phyloP scores from a whole-genome alignment of 2,329 filamentous ascomycete species.

The Paecilomyces formosus region DNA sequence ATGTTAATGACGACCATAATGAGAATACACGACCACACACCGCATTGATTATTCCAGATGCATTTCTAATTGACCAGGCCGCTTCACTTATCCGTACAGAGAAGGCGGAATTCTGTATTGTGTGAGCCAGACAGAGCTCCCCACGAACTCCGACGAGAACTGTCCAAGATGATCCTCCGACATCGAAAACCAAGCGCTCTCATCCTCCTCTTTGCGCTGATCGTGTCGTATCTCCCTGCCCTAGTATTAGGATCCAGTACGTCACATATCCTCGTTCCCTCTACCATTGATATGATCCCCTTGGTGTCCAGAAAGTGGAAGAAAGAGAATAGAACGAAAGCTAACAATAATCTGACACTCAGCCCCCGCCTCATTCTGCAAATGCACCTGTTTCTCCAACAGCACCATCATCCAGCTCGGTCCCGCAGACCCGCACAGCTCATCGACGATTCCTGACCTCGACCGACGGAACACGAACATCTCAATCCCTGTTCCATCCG shows the following conservation, averaged over 20 bases:
- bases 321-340: neutral
- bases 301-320: no score
- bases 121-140: neutral
- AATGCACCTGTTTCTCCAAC: constrained; percentile 63
- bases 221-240: neutral
- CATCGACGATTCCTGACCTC: constrained; percentile 3
- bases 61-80: neutral
- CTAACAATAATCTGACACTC: neutral
- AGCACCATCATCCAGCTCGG: constrained; percentile 61
- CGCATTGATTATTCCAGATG: neutral
- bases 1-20: neutral
- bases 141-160: neutral
- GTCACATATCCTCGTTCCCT: neutral
- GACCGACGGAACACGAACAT: neutral
- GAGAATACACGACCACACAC: neutral
- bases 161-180: neutral
- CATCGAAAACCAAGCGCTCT: neutral
- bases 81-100: neutral
- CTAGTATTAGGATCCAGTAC: neutral
- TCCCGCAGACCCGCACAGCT: constrained; percentile 24
- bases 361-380: constrained; percentile 58
- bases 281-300: neutral
- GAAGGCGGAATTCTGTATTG: neutral
- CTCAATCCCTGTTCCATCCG: neutral
- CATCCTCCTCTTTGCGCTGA: neutral